Evolutionary conservation across 495 filamentous ascomycete genomes (phyloP), one percentile per base, ranked within the genome.

Genomic region (Penicillium paradoxum): DNA sequence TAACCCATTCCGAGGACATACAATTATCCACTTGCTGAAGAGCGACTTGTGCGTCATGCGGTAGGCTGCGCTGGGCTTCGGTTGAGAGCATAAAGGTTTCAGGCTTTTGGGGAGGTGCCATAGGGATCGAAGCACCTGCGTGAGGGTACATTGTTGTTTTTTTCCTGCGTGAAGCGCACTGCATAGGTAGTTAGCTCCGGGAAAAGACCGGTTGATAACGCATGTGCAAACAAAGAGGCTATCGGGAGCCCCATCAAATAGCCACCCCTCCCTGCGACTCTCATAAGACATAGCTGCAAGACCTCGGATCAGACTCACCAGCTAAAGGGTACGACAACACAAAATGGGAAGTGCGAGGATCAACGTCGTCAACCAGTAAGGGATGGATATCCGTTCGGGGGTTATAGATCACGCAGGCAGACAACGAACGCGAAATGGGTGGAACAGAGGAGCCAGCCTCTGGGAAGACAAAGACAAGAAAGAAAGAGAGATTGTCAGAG

Each of bases 21-120:
- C 93, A 74, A 69, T 97, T 97, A 70, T 98, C 93, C 58, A 98
- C 93, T 73, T 98, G 93, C 64, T 97, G 91, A 57, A 98, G 79
- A 56, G 93, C 93, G 68, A 97, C 90, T 78, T 97, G 90, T 66
- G 91, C 88, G 76, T 97, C 93, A 61, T 96, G 90, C 27, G 93
- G 93, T 45, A 98, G 82, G 57, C 87, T 90, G 72, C 96, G 90
- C 72, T 97, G 92, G 37, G 95, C 91, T 73, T 97, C 92, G 58
- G 84, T 89, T 59, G 90, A 95, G 57, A 98, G 81, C 88, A 97
- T 92, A 63, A 98, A 98, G 6, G 93, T 98, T 77, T 97, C 93
- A 42, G 93, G 93, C 69, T 95, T 95, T 71, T 96, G 91, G 19
- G 83, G 81, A 19, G 83, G 82, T 57, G 83, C 79, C 82, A 85